Percentiles rank a stretch among this genome's conserved stretches.
Conservation (phyloP, 495 filamentous ascomycete genomes). For the Tuber melanosporum region DNA sequence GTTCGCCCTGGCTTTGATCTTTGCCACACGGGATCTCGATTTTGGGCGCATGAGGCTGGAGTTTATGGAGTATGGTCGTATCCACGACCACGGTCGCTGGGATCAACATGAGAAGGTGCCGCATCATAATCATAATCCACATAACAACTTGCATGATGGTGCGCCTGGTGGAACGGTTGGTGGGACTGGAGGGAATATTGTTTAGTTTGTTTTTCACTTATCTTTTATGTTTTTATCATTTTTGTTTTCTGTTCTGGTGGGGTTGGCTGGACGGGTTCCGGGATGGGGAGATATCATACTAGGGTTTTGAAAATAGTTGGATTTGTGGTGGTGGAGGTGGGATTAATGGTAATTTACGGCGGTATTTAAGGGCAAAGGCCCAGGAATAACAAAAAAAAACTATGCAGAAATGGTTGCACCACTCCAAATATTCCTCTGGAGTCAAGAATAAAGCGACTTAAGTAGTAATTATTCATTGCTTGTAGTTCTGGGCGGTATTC, state of each 20-base stretch:
- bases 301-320: background rate
- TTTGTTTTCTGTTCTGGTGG: background rate
- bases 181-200: background rate
- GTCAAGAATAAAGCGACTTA: too few relatives aligned
- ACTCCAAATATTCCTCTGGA: too few relatives aligned
- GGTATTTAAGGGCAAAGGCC: background rate
- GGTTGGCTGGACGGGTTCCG: background rate
- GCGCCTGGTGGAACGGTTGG: slow-evolving; percentile 7
- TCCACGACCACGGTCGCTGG: slow-evolving; percentile 22
- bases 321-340: background rate
- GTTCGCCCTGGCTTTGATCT: slow-evolving; percentile 49
- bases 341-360: background rate
- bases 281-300: background rate
- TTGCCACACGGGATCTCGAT: slow-evolving; percentile 26
- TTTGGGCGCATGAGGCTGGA: slow-evolving; percentile 29
- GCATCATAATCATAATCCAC: background rate
- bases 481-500: too few relatives aligned
- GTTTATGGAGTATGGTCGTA: slow-evolving; percentile 32
- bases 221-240: background rate
- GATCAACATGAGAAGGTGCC: slow-evolving; percentile 20
- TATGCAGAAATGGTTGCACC: too few relatives aligned
- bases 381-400: too few relatives aligned
- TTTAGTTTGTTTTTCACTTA: background rate
- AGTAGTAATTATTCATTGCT: too few relatives aligned
- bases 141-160: background rate